Base-by-base conservation (phyloP, 1,139 yeast genomes). In the Zhuliangozyma blackwelliae region DNA sequence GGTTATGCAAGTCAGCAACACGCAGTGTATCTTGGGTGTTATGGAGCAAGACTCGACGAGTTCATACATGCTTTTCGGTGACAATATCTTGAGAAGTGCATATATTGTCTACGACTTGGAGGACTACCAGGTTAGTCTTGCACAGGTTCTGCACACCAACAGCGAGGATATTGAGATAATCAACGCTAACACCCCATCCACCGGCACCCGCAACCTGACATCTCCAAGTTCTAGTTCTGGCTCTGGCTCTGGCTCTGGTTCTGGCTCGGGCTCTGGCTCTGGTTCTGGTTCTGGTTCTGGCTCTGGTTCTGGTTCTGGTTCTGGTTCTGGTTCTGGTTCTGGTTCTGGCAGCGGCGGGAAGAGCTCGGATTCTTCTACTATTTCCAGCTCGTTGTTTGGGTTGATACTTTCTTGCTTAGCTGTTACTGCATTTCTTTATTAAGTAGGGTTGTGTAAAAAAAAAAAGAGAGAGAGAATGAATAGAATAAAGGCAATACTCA, bases 31-130 rank as follows among this genome's bases (percentile, higher is more conserved):
- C 30, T 56, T 66, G 36, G 70, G 69, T 7, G 45, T 64, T 26
- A 39, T 62, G 29, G 47, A 48, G 10, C 68, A 61, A 44, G 9
- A 41, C 11, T 33, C 46, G n/a, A 11, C 31, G 23, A 39, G 44
- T 6, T 22, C 45, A 2, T 61, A 52, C 41, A 45, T 63, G 28
- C 51, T 65, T 35, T 53, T 87, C 10, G 96, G 96, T 32, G 95
- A 86, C 57, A 74, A 81, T 25, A 79, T 87, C 60, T 62, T 89
- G 50, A 72, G 87, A 42, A 68, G 76, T 36, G 89, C 86, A 7
- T 88, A 88, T 54, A 76, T 81, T 38, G 95, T 87, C 31, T 87
- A 75, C 50, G 94, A 89, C 57, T 63, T 87, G 45, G 89, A 83
- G 25, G 75, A 74, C 44, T 59, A 65, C 37, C 77, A 79, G 51